Base-by-base conservation (phyloP, 2,329 filamentous ascomycete species). In the Tolypocladium tundrense region DNA sequence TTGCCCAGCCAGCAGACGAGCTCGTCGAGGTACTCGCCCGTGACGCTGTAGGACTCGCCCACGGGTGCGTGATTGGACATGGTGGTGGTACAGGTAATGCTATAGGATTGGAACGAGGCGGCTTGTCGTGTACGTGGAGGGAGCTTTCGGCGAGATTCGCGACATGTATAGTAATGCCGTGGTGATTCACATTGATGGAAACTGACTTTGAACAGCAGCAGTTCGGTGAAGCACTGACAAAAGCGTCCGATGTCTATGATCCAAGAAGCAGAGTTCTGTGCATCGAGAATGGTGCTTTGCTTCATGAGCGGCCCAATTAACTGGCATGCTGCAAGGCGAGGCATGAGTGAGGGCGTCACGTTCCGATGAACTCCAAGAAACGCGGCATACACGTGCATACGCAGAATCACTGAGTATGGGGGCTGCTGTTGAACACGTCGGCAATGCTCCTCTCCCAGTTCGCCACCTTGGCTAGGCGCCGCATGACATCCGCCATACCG, bases 401-500 rank as follows among this genome's bases (percentile, higher is more conserved):
- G 6, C 37, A 16, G 37, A 14, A 39, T 39, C 14, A 39, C 37
- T 5, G 37, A 16, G 13, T 16, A 39, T 7, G 37, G 14, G 21
- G 21, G 21, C 21, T 24, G 21, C 21, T 24, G 21, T 24, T 24
- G 21, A 59, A 56, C 5, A 57, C 54, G 3, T 57, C 19, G 1
- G 50, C 51, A 13, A 59, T 33, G 10, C 8, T 41, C 37, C 16
- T 67, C 4, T 66, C 43, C 70, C 68, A 69, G 55, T 71, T 72
- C 0, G 41, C 43, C 51, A 66, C 59, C 24, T 63, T 61, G 0
- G 61, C 64, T 8, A 73, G 45, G 33, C 59, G 63, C 52, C 71
- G 62, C 67, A 73, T 64, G 1, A 71, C 64, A 19, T 67, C 64
- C 4, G 67, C 66, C 54, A 73, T 60, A 1, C 24, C 35, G 10